Percentiles rank a stretch among this genome's conserved stretches.
phyloP scores from a whole-genome alignment of 805 yeast species.

The Pichia eremophila region DNA sequence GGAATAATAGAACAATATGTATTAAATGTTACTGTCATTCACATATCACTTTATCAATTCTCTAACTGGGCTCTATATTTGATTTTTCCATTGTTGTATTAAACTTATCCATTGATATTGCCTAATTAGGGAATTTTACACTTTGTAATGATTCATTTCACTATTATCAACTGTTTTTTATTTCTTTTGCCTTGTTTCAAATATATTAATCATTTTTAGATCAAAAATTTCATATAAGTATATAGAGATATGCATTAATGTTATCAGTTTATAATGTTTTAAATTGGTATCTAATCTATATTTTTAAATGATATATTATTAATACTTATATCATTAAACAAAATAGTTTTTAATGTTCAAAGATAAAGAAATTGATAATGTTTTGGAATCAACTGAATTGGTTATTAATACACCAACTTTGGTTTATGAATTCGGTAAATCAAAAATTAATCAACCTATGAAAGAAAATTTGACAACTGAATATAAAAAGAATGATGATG shows the following conservation, averaged over 20 bases:
- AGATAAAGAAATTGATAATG: not conserved
- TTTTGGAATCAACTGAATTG: not conserved
- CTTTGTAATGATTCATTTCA: not conserved
- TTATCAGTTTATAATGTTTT: not conserved
- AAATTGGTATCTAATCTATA: not conserved
- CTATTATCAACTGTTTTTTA: not conserved
- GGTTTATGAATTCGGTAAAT: not conserved
- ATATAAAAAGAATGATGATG: not conserved
- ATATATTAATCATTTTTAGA: too few relatives aligned
- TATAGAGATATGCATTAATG: too few relatives aligned
- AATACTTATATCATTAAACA: too few relatives aligned
- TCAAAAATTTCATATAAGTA: too few relatives aligned
- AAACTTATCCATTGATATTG: not conserved
- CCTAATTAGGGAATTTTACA: constrained; percentile 5
- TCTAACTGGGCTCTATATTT: too few relatives aligned
- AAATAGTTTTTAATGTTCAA: not conserved
- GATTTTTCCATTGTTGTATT: not conserved
- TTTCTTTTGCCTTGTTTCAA: not conserved
- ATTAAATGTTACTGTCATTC: too few relatives aligned
- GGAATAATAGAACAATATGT: too few relatives aligned
- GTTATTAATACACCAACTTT: not conserved
- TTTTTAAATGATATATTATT: too few relatives aligned
- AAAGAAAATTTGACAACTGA: not conserved
- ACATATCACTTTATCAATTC: too few relatives aligned
- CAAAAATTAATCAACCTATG: not conserved